phyloP scores from a whole-genome alignment of 148 eudicot genomes.

The Arbutus unedo region DNA sequence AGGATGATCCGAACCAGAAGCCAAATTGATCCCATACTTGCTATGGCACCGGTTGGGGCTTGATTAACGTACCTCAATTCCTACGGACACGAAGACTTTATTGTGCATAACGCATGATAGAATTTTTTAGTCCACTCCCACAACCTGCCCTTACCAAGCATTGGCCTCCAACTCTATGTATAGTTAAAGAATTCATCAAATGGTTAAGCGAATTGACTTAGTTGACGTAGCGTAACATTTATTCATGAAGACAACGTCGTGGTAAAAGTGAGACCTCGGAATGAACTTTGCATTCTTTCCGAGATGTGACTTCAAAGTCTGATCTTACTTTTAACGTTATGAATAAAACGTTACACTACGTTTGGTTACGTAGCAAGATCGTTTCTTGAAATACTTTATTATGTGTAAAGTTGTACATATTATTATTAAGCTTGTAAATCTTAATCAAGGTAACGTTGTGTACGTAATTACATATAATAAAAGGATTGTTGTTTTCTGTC shows the following conservation, averaged over 20 bases:
- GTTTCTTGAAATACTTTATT: not conserved
- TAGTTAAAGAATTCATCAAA: not conserved
- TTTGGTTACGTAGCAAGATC: not conserved
- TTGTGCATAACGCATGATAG: no score
- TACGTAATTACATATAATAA: not conserved
- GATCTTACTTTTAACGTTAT: not conserved
- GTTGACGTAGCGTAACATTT: not conserved
- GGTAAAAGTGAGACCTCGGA: no score
- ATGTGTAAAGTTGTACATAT: not conserved
- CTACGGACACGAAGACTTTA: not conserved
- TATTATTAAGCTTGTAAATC: not conserved
- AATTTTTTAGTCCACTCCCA: not conserved
- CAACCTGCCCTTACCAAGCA: not conserved
- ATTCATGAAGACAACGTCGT: not conserved
- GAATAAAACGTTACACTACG: not conserved
- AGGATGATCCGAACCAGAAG: conserved; percentile 34
- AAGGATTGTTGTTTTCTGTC: not conserved
- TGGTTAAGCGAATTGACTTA: not conserved
- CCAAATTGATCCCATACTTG: conserved; percentile 41
- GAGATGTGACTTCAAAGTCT: not conserved
- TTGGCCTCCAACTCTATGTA: not conserved
- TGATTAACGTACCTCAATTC: conserved; percentile 29
- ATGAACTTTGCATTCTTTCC: no score
- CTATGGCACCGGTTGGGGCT: conserved; percentile 51
- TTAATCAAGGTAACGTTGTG: not conserved